Evolutionary conservation across 2,329 filamentous ascomycete species (phyloP).

Genomic region (Coniella lustricola): DNA sequence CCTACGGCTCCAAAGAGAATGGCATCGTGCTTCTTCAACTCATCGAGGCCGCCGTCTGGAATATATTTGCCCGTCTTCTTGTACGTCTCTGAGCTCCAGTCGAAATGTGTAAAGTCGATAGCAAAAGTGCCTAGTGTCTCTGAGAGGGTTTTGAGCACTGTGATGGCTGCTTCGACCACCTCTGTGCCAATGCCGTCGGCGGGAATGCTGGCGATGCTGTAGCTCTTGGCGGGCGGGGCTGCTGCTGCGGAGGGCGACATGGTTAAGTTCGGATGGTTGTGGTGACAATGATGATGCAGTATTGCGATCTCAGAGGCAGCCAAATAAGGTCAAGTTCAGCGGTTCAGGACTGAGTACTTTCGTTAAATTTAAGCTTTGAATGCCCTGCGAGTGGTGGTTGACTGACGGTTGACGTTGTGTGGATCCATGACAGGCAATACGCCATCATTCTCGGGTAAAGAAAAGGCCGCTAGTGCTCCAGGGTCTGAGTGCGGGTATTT

Average conservation of each 20-base stretch:
- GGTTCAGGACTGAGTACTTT: too few species aligned
- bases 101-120: slow-evolving; percentile 54
- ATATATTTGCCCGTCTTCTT: slow-evolving; percentile 60
- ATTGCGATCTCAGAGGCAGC: too few species aligned
- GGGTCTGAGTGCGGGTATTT: too few species aligned
- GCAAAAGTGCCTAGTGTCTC: slow-evolving; percentile 49
- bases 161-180: slow-evolving; percentile 53
- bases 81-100: slow-evolving; percentile 62
- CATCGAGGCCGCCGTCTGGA: slow-evolving; percentile 50
- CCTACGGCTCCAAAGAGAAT: slow-evolving; percentile 27
- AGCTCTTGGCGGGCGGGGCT: slow-evolving; percentile 10
- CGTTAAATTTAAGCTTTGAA: too few species aligned
- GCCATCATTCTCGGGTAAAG: too few species aligned
- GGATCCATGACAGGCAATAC: too few species aligned
- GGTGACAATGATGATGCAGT: too few species aligned
- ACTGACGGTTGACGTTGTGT: too few species aligned
- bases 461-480: too few species aligned
- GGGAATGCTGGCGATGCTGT: slow-evolving; percentile 53
- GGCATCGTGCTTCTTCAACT: slow-evolving; percentile 32
- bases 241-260: slow-evolving; percentile 14
- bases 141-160: slow-evolving; percentile 50
- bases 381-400: too few species aligned
- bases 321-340: too few species aligned
- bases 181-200: slow-evolving; percentile 59
- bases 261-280: not conserved